Percentiles rank a stretch among this genome's conserved stretches.
Evolutionary conservation across 75 land plant species (phyloP).

Genomic region (Selaginella tamariscina): DNA sequence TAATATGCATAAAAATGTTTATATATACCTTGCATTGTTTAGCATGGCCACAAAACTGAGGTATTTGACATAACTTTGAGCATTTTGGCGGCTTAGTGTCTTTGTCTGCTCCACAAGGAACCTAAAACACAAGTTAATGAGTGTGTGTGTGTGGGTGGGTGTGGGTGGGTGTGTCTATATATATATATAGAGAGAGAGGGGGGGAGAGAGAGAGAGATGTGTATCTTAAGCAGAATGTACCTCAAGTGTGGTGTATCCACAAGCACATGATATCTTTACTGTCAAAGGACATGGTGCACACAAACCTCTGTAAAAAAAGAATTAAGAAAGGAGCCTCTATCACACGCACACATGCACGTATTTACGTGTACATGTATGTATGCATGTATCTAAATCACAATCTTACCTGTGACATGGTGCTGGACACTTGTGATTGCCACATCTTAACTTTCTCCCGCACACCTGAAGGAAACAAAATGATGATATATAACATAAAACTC

Average conservation of each 20-base stretch:
- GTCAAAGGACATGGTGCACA: slow-evolving; percentile 96
- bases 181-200: background rate
- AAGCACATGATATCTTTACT: slow-evolving; percentile 69
- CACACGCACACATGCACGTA: background rate
- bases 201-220: background rate
- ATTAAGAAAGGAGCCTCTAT: background rate
- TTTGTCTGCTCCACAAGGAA: slow-evolving; percentile 87
- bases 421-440: slow-evolving; percentile 95
- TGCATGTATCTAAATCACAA: slow-evolving; percentile 9
- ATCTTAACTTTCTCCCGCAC: slow-evolving; percentile 74
- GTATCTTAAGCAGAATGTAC: slow-evolving; percentile 22
- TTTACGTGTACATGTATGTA: slow-evolving; percentile 9
- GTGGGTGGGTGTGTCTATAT: background rate
- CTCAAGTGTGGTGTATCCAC: slow-evolving; percentile 79
- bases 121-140: slow-evolving; percentile 32
- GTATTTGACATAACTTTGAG: slow-evolving; percentile 40
- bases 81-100: slow-evolving; percentile 86
- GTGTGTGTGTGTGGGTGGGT: background rate
- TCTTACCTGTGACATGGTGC: slow-evolving; percentile 96
- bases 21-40: slow-evolving; percentile 45
- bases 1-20: background rate
- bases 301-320: slow-evolving; percentile 47
- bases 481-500: background rate
- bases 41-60: slow-evolving; percentile 58
- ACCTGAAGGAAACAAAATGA: slow-evolving; percentile 29